Conservation (phyloP, 805 yeast species). For the Sugiyamaella chiloensis region DNA sequence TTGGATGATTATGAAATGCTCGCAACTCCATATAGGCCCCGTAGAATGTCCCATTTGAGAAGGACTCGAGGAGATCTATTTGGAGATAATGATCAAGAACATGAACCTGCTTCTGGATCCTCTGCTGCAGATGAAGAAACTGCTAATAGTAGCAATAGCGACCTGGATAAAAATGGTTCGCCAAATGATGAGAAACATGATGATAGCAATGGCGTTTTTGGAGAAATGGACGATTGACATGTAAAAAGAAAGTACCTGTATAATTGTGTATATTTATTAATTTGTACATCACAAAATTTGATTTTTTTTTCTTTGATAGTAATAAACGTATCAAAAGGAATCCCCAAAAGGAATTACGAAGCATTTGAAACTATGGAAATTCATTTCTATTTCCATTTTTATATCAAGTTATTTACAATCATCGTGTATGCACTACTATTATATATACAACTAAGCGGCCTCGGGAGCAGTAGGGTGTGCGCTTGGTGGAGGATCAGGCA, state of each 20-base stretch:
- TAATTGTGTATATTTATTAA: slow-evolving; percentile 9
- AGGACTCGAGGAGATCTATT: slow-evolving; percentile 11
- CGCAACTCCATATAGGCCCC: slow-evolving; percentile 21
- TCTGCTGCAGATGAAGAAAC: slow-evolving; percentile 13
- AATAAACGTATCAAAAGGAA: background rate
- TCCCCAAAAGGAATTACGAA: no score
- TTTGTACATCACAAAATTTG: background rate
- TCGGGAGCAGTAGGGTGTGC: slow-evolving; percentile 3
- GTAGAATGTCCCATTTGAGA: slow-evolving; percentile 24
- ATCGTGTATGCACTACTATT: background rate
- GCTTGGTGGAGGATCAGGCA: slow-evolving; percentile 2
- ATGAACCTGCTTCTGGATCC: background rate
- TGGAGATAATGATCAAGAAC: slow-evolving; percentile 4
- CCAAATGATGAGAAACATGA: slow-evolving; percentile 25
- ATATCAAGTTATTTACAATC: no score
- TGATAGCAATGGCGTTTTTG: slow-evolving; percentile 33
- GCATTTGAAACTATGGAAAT: no score
- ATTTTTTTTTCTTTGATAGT: background rate
- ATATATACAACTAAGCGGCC: slow-evolving; percentile 7
- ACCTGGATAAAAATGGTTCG: slow-evolving; percentile 5
- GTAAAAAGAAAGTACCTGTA: slow-evolving; percentile 5
- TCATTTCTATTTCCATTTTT: no score
- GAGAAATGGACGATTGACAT: slow-evolving; percentile 37
- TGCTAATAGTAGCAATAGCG: slow-evolving; percentile 3
- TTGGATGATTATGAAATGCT: slow-evolving; percentile 22